Base-by-base conservation (phyloP, 192 early-diverging fungal genomes). In the Haplosporangium gracile region DNA sequence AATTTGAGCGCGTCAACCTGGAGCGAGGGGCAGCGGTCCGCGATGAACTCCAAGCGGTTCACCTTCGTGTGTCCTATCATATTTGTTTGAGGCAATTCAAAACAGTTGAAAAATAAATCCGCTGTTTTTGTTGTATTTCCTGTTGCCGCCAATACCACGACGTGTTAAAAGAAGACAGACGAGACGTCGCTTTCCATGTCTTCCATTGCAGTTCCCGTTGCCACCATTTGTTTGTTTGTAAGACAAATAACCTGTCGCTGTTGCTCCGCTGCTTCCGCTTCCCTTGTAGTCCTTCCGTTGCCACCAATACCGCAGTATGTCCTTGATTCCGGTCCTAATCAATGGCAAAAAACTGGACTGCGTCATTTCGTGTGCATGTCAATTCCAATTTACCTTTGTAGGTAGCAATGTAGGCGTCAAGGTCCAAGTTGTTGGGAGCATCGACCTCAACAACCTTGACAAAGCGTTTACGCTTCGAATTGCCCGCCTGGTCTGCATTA, bases 41-140 rank as follows among this genome's bases (percentile, higher is more conserved):
- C 95, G 57, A 97, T 96, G 82, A 95, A 96, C 49, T 95, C 86
- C 24, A 95, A 91, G 40, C 95, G 91, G 60, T 93, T 89, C 79
- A 95, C 89, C 79, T 92, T 93, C 32, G 94, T 94, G 68, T 90
- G 92, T 29, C 95, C 95, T 96, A 49, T 45, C 63, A 57, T 43
- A 26, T 29, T 32, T 49, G 0, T 4, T 75, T 11, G 43, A 79
- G 36, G 8, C 10, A 53, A 74, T 29, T 49, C 40, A 24, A 60
- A 36, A 2, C 20, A 20, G 63, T 39, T 40, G 22, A 38, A 9
- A 38, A 0, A 45, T n/a, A 22, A 18, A 16, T 26, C 6, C 4
- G 20, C 20, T 51, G 49, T 0, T 4, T 18, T 2, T 22, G 49
- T 22, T 15, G 49, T 51, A 51, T 4, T 51, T 51, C 20, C 47